Percentiles rank a stretch among this genome's conserved stretches.
Evolutionary conservation across 345 rosid species (phyloP).

Genomic region (Camelina neglecta): DNA sequence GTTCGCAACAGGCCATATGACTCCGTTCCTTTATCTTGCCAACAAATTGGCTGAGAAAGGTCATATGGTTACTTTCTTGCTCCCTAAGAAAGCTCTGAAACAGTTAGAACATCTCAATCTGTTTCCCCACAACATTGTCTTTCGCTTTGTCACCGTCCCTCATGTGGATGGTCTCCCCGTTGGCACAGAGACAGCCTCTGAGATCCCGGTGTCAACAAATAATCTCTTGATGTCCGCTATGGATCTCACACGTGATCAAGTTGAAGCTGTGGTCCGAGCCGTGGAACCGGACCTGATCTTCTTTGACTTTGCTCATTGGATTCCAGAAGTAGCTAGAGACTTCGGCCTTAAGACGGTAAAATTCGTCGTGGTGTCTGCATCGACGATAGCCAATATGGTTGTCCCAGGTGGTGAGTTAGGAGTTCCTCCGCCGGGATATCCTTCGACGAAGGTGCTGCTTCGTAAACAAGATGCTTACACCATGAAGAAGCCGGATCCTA

Average conservation of each 20-base stretch:
- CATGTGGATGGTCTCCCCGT: slow-evolving; percentile 61
- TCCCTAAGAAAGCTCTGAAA: slow-evolving; percentile 34
- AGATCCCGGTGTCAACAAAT: slow-evolving; percentile 44
- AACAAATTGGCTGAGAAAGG: slow-evolving; percentile 53
- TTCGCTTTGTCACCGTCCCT: slow-evolving; percentile 46
- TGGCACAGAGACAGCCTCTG: slow-evolving; percentile 67
- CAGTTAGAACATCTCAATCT: slow-evolving; percentile 46
- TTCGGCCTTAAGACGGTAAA: slow-evolving; percentile 55
- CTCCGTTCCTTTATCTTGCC: slow-evolving; percentile 49
- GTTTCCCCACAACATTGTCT: slow-evolving; percentile 35
- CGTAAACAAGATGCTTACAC: slow-evolving; percentile 17
- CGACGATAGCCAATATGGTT: background rate
- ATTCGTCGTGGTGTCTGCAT: slow-evolving; percentile 48
- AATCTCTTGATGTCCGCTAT: slow-evolving; percentile 52
- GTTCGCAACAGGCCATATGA: slow-evolving; percentile 55
- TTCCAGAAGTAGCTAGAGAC: slow-evolving; percentile 52
- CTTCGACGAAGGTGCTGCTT: slow-evolving; percentile 49
- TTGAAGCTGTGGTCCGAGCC: slow-evolving; percentile 39
- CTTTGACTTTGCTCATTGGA: slow-evolving; percentile 60
- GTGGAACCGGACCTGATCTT: slow-evolving; percentile 53
- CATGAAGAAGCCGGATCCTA: background rate
- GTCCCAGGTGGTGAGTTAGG: slow-evolving; percentile 40
- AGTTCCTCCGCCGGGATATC: slow-evolving; percentile 56
- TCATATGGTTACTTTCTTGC: slow-evolving; percentile 34
- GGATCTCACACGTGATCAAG: slow-evolving; percentile 60